phyloP scores from a whole-genome alignment of 2,329 filamentous ascomycete species.

The Exophiala bonariae region DNA sequence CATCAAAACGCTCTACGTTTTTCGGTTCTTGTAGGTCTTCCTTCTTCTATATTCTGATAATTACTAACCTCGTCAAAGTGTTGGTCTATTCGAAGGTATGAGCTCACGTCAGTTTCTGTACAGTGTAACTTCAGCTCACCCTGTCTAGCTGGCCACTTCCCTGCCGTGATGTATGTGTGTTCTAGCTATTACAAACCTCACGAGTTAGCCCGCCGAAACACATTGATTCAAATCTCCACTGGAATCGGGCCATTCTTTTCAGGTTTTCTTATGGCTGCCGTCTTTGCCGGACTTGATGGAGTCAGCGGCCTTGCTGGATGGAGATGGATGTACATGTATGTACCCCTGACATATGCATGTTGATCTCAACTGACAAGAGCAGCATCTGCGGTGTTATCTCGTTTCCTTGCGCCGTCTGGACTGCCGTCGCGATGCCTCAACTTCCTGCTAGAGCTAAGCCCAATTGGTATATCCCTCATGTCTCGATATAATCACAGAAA shows the following conservation, averaged over 20 bases:
- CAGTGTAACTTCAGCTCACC: too few species aligned
- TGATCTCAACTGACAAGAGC: background rate
- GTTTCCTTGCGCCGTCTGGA: constrained; percentile 1
- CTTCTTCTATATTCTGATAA: background rate
- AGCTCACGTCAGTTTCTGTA: too few species aligned
- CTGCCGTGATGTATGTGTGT: constrained; percentile 34
- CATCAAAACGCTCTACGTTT: constrained; percentile 57
- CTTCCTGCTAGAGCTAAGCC: constrained; percentile 2
- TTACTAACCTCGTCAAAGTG: constrained; percentile 4
- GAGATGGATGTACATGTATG: constrained; percentile 58
- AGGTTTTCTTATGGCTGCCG: constrained; percentile 56
- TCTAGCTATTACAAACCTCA: constrained; percentile 23
- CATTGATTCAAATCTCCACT: constrained; percentile 36
- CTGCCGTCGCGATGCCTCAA: constrained; percentile 3
- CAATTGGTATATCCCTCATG: constrained; percentile 1
- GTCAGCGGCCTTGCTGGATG: constrained; percentile 50
- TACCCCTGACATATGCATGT: too few species aligned
- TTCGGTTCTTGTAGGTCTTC: constrained; percentile 31
- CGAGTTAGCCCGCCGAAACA: constrained; percentile 36
- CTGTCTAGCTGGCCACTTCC: constrained; percentile 30
- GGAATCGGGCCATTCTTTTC: constrained; percentile 50
- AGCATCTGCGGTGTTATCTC: constrained; percentile 2
- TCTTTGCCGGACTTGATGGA: constrained; percentile 53
- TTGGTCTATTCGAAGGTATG: constrained; percentile 10
- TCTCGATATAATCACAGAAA: too few species aligned